A percentile compares a stretch with the other conserved stretches of the same genome.
These are phyloP conservation scores for Pyronema domesticum DNA, from an alignment of 495 filamentous ascomycete genomes.

Conservation along the genomic window DNA sequence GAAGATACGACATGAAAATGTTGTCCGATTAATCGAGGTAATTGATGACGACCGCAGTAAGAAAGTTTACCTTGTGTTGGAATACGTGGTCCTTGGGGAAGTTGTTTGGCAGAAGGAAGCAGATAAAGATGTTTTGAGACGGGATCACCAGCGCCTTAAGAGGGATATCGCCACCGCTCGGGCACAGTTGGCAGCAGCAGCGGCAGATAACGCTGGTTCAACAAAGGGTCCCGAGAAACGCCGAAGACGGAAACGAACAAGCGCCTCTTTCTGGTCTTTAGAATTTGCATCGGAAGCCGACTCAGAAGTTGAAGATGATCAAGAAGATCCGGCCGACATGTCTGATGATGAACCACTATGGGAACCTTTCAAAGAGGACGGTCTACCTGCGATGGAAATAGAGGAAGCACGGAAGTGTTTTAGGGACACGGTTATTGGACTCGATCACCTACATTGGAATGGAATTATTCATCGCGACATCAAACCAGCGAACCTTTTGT, in stretches of 20 bases:
- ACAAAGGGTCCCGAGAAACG: conserved; percentile 8
- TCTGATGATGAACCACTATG: not conserved
- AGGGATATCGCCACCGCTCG: conserved; percentile 12
- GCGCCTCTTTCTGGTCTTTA: conserved; percentile 22
- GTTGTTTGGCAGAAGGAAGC: conserved; percentile 83
- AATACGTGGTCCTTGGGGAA: conserved; percentile 85
- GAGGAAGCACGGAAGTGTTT: conserved; percentile 73
- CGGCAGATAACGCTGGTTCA: conserved; percentile 4
- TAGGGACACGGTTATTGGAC: conserved; percentile 76
- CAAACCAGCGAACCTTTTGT: conserved; percentile 92
- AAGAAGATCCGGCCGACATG: not conserved
- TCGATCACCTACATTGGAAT: conserved; percentile 93
- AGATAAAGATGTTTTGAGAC: conserved; percentile 53
- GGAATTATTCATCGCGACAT: conserved; percentile 96
- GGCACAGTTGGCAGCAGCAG: conserved; percentile 6
- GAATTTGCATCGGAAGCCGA: conserved; percentile 20
- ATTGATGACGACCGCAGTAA: conserved; percentile 90
- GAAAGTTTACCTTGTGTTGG: conserved; percentile 95
- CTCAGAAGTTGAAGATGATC: not conserved
- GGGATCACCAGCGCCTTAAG: conserved; percentile 54
- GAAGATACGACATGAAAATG: conserved; percentile 87
- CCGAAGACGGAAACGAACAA: conserved; percentile 10
- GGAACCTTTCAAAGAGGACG: conserved; percentile 38
- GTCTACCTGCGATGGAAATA: conserved; percentile 77
- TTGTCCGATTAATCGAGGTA: conserved; percentile 86